A percentile compares a stretch with the other conserved stretches of the same genome.
Conservation (phyloP, 1,284 basidiomycete genomes). For the Inonotus hispidus region DNA sequence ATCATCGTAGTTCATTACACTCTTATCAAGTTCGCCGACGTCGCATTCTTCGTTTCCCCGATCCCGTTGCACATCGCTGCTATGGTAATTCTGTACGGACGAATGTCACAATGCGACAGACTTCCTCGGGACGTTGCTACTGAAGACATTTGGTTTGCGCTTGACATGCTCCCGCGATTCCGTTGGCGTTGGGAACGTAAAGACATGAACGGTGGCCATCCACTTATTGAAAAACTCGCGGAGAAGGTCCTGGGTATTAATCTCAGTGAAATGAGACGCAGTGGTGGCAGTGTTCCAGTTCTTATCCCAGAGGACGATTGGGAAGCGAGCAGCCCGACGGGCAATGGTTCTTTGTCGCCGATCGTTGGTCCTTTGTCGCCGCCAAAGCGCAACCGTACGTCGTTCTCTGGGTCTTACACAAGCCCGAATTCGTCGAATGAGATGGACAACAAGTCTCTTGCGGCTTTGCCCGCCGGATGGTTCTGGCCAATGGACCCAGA, state of each 20-base stretch:
- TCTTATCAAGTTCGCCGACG: slow-evolving; percentile 74
- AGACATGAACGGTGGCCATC: slow-evolving; percentile 69
- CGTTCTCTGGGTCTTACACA: slow-evolving; percentile 4
- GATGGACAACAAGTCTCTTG: slow-evolving; percentile 35
- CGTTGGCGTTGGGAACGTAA: slow-evolving; percentile 84
- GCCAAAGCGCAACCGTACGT: slow-evolving; percentile 4
- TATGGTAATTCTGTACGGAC: slow-evolving; percentile 81
- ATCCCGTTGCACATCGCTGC: slow-evolving; percentile 81
- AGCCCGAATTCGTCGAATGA: neutral
- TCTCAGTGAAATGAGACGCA: slow-evolving; percentile 54
- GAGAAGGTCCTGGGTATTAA: slow-evolving; percentile 70
- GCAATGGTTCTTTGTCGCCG: slow-evolving; percentile 20
- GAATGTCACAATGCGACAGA: slow-evolving; percentile 68
- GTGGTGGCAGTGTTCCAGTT: slow-evolving; percentile 46
- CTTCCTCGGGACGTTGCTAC: slow-evolving; percentile 58
- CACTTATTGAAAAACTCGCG: slow-evolving; percentile 72
- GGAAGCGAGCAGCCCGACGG: slow-evolving; percentile 43
- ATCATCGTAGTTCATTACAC: slow-evolving; percentile 76
- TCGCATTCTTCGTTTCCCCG: slow-evolving; percentile 79
- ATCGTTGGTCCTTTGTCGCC: slow-evolving; percentile 23
- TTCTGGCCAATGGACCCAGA: slow-evolving; percentile 76
- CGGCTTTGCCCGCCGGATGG: slow-evolving; percentile 56
- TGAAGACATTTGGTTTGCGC: slow-evolving; percentile 76
- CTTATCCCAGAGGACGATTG: slow-evolving; percentile 65
- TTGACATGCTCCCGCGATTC: slow-evolving; percentile 79